A percentile compares a stretch with the other conserved stretches of the same genome.
phyloP scores from a whole-genome alignment of 164 flowering plant species.

The Magnolia changhungtana region DNA sequence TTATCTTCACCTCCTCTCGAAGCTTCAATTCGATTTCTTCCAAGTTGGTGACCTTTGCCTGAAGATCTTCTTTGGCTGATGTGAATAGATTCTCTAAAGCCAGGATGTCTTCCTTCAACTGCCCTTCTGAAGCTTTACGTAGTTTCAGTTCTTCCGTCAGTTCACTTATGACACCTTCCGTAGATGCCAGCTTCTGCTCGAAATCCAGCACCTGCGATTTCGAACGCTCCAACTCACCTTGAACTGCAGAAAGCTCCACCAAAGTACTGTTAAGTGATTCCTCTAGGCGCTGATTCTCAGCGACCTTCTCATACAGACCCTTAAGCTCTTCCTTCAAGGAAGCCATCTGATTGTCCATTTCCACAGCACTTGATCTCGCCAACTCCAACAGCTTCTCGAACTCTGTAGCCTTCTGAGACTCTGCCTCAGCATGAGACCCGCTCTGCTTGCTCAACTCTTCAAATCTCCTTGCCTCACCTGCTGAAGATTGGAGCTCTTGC shows the following conservation, averaged over 20 bases:
- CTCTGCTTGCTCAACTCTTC: constrained; percentile 66
- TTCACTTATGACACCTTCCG: constrained; percentile 42
- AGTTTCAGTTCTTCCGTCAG: constrained; percentile 52
- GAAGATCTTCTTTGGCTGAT: constrained; percentile 50
- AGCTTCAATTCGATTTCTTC: constrained; percentile 52
- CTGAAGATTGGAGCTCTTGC: constrained; percentile 46
- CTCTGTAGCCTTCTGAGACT: constrained; percentile 61
- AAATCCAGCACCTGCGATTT: constrained; percentile 46
- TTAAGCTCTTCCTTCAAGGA: constrained; percentile 61
- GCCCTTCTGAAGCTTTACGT: constrained; percentile 49
- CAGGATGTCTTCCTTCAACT: constrained; percentile 48
- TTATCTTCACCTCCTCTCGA: constrained; percentile 40
- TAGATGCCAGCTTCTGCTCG: constrained; percentile 48
- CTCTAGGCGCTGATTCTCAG: constrained; percentile 60
- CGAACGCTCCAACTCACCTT: constrained; percentile 51
- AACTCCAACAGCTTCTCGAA: constrained; percentile 62
- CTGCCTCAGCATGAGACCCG: constrained; percentile 58
- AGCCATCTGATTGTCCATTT: constrained; percentile 65
- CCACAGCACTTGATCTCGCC: constrained; percentile 55
- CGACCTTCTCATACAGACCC: constrained; percentile 57
- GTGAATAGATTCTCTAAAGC: constrained; percentile 41
- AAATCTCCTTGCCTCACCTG: constrained; percentile 50
- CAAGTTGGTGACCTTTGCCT: constrained; percentile 52
- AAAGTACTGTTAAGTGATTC: constrained; percentile 48
- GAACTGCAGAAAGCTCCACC: constrained; percentile 49